Evolutionary conservation across 768 basidiomycete species (phyloP).

Genomic region (Pluteus cervinus): DNA sequence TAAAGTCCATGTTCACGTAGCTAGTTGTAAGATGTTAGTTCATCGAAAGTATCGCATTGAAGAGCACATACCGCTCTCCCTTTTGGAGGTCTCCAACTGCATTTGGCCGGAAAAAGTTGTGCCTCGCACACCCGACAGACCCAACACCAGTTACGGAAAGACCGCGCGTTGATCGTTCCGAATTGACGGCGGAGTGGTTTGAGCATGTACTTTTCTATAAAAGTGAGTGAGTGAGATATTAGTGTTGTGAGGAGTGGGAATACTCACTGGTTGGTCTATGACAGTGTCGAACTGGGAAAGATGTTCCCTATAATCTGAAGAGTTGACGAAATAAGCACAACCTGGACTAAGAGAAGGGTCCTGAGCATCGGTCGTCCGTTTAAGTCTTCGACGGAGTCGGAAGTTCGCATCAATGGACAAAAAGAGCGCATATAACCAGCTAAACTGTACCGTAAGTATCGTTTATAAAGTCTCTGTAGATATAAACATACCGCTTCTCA

Average conservation of each 20-base stretch:
- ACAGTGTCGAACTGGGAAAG: conserved; percentile 4
- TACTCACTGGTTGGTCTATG: conserved; percentile 7
- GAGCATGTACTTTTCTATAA: conserved; percentile 20
- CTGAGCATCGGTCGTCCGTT: not conserved
- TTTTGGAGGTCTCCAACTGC: conserved; percentile 23
- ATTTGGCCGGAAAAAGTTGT: conserved; percentile 16
- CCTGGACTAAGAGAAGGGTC: conserved; percentile 11
- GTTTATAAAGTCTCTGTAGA: too few species aligned
- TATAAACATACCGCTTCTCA: too few species aligned
- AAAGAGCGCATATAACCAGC: too few species aligned
- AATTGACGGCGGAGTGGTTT: conserved; percentile 15
- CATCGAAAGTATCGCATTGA: not conserved
- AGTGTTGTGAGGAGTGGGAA: too few species aligned
- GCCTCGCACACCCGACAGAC: conserved; percentile 16
- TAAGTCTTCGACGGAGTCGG: not conserved
- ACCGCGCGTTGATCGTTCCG: conserved; percentile 16
- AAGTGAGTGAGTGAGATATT: too few species aligned
- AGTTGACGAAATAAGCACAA: conserved; percentile 10
- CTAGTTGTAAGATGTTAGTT: conserved; percentile 12
- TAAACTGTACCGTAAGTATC: too few species aligned
- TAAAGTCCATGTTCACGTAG: conserved; percentile 30
- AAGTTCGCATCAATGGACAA: too few species aligned
- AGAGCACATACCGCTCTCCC: conserved; percentile 21
- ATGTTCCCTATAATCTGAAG: conserved; percentile 6
- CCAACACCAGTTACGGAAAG: conserved; percentile 17